These are phyloP conservation scores for Balamuthia mandrillaris DNA, from an alignment of 208 protist genomes.

Conservation along the genomic window DNA sequence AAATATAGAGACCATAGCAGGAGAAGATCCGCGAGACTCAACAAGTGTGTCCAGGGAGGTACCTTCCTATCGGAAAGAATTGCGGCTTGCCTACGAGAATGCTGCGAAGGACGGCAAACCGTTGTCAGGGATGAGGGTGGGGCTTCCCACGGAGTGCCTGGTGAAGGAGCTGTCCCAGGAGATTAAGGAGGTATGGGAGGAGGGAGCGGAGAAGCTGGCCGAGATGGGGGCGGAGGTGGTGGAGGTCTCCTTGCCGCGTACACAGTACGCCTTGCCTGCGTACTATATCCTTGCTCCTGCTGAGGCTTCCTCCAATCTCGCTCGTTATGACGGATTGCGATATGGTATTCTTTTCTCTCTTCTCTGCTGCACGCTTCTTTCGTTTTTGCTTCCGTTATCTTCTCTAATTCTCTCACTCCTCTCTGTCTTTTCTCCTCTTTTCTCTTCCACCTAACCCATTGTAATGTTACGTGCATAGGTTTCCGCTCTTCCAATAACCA, in stretches of 20 bases:
- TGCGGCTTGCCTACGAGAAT: not conserved
- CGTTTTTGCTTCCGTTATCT: no score
- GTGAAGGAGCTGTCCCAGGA: slow-evolving; percentile 41
- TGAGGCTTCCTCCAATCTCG: slow-evolving; percentile 63
- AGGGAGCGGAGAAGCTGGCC: slow-evolving; percentile 16
- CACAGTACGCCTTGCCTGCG: slow-evolving; percentile 48
- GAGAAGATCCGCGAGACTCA: slow-evolving; percentile 39
- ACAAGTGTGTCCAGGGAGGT: not conserved
- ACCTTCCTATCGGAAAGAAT: not conserved
- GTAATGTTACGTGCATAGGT: no score
- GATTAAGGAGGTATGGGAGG: slow-evolving; percentile 45
- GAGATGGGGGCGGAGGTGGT: slow-evolving; percentile 47
- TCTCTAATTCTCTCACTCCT: no score
- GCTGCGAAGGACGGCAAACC: not conserved
- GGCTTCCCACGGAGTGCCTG: slow-evolving; percentile 46
- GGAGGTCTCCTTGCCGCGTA: slow-evolving; percentile 52
- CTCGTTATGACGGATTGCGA: slow-evolving; percentile 62
- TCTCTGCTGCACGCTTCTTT: no score
- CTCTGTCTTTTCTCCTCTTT: no score
- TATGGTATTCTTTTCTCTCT: slow-evolving; percentile 57
- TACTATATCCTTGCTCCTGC: slow-evolving; percentile 67
- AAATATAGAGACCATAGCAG: slow-evolving; percentile 26
- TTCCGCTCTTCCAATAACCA: slow-evolving; percentile 11
- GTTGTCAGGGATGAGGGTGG: not conserved
- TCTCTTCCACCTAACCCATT: no score